Base-by-base conservation (phyloP, 441 rosid genomes). In the Iberis amara region DNA sequence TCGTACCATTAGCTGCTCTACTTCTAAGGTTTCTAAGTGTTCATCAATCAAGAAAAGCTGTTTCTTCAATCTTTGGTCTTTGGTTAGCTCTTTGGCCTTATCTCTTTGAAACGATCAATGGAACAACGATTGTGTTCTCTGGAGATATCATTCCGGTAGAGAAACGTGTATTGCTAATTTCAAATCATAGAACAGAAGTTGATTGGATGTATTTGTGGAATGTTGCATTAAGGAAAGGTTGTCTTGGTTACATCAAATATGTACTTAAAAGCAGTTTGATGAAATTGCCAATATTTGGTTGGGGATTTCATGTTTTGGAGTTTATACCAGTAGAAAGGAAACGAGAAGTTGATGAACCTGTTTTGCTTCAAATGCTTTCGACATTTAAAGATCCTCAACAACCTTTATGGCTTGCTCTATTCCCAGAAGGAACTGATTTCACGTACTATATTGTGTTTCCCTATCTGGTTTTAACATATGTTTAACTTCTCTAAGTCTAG, bases 121-220 rank as follows among this genome's bases (percentile, higher is more conserved):
- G 89, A 64, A 92, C 99, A 0, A 77, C 75, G 31, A 79, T 89
- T 31, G 70, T 86, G 6, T 81, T 92, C 67, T 89, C 77, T 42
- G 97, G 99, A 50, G 95, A 92, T 55, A 41, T 27, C 37, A 72
- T 81, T 37, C 95, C 89, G 0, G 58, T 49, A 3, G 68, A 71
- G 58, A 94, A 82, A 68, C 88, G 89, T 35, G 88, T 82, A 32
- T 52, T 92, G 70, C 76, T 92, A 23, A 77, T 92, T 55, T 74
- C 95, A 33, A 92, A 92, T 64, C 96, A 92, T 71, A 81, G 89
- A 73, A 92, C 97, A 6, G 99, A 89, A 68, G 96, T 89, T 7
- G 97, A 84, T 73, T 92, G 97, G 97, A 92, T 92, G 99, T 92
- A 89, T 73, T 27, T 89, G 62, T 92, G 99, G 99, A 73, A 89